These are phyloP conservation scores for Fusarium goolgardi DNA, from an alignment of 2,329 filamentous ascomycete genomes.

Conservation along the genomic window DNA sequence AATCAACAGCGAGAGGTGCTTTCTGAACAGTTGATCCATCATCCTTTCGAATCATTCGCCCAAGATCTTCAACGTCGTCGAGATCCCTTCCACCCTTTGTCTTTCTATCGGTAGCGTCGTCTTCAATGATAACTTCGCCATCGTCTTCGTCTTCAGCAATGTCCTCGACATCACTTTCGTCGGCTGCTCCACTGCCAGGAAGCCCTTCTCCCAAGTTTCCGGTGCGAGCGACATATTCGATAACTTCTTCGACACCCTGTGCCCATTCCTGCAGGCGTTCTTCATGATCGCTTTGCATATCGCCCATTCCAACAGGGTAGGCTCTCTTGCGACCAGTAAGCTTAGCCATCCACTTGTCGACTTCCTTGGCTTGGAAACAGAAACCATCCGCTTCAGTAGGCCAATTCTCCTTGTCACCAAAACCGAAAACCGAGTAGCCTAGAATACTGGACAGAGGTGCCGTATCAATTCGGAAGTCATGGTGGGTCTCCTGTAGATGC, in stretches of 20 bases:
- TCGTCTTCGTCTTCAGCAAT: constrained; percentile 69
- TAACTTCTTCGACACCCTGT: constrained; percentile 76
- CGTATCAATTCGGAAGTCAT: constrained; percentile 97
- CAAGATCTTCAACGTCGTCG: constrained; percentile 88
- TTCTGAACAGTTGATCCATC: constrained; percentile 47
- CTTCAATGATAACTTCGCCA: constrained; percentile 60
- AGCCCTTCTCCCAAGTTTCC: constrained; percentile 73
- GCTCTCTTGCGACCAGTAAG: constrained; percentile 87
- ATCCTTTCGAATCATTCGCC: constrained; percentile 68
- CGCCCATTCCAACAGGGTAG: constrained; percentile 88
- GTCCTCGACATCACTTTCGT: constrained; percentile 86
- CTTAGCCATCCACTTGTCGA: constrained; percentile 98
- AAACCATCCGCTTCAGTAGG: constrained; percentile 90
- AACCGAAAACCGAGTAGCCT: constrained; percentile 93
- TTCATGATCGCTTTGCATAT: constrained; percentile 79
- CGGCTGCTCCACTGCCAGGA: constrained; percentile 81
- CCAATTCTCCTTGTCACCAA: constrained; percentile 93
- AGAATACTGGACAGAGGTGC: constrained; percentile 79
- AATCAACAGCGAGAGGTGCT: constrained; percentile 81
- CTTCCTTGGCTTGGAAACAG: constrained; percentile 89
- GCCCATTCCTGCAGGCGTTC: constrained; percentile 81
- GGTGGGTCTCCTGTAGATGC: constrained; percentile 90
- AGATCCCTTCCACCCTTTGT: constrained; percentile 58
- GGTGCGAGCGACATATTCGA: constrained; percentile 71
- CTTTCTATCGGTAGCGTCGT: constrained; percentile 56